phyloP scores from a whole-genome alignment of 2,329 filamentous ascomycete genomes.

The Fusarium tjaetaba region DNA sequence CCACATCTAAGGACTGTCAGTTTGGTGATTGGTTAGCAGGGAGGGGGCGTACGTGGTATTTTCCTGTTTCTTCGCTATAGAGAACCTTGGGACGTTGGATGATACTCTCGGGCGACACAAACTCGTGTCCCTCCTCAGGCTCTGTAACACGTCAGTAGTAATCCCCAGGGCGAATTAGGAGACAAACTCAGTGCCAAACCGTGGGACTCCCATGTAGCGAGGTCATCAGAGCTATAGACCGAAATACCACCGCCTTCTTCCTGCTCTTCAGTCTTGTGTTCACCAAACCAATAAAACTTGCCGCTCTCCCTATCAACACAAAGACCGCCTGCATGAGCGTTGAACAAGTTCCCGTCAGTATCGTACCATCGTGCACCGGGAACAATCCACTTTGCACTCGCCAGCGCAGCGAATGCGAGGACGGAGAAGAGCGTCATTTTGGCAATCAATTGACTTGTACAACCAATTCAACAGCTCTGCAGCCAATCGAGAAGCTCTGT shows the following conservation, averaged over 20 bases:
- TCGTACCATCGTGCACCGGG: conserved; percentile 70
- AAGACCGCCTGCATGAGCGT: conserved; percentile 69
- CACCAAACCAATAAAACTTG: conserved; percentile 70
- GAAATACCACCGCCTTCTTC: conserved; percentile 68
- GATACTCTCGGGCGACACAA: conserved; percentile 64
- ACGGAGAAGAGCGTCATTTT: neutral
- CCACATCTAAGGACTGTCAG: conserved; percentile 57
- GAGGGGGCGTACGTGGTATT: conserved; percentile 62
- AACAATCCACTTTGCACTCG: conserved; percentile 61
- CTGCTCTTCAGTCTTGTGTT: conserved; percentile 68
- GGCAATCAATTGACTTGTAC: neutral
- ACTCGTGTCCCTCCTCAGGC: conserved; percentile 63
- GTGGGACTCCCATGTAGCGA: conserved; percentile 67
- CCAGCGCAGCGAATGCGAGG: conserved; percentile 23
- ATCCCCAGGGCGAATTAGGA: rapidly evolving
- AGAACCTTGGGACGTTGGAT: conserved; percentile 72
- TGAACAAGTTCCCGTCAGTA: conserved; percentile 68
- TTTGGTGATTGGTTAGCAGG: rapidly evolving
- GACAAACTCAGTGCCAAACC: conserved; percentile 63
- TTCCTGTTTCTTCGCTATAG: conserved; percentile 61
- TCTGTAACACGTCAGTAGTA: conserved; percentile 41
- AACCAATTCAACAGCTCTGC: neutral
- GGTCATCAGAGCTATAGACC: conserved; percentile 69
- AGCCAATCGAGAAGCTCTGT: neutral
- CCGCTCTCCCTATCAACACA: conserved; percentile 61